Percentiles rank a stretch among this genome's conserved stretches.
Conservation (phyloP, 805 yeast species). For the Citeromyces matritensis region DNA sequence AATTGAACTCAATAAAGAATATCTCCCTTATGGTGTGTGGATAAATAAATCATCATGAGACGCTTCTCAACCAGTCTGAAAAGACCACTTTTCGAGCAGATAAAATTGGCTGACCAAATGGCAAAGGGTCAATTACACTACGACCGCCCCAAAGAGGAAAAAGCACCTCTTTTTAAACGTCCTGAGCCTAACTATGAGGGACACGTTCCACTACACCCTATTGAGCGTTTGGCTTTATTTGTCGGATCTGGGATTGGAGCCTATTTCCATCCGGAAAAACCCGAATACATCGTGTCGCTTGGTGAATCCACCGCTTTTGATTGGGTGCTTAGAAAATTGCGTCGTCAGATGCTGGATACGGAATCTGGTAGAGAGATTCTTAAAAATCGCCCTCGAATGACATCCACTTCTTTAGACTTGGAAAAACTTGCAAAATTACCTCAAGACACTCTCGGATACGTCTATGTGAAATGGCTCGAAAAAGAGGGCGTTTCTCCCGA, state of each 20-base stretch:
- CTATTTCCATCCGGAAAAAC: conserved; percentile 58
- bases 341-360: conserved; percentile 63
- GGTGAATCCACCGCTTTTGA: conserved; percentile 87
- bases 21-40: not conserved
- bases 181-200: conserved; percentile 44
- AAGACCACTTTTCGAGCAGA: conserved; percentile 19
- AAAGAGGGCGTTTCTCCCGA: conserved; percentile 89
- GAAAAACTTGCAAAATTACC: conserved; percentile 47
- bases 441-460: conserved; percentile 56
- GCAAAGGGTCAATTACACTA: conserved; percentile 31
- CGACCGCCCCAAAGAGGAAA: conserved; percentile 13
- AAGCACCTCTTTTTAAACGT: conserved; percentile 19
- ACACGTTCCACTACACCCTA: conserved; percentile 56
- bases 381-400: conserved; percentile 71
- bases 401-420: conserved; percentile 53
- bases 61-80: too few relatives aligned
- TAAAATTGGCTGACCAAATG: conserved; percentile 45
- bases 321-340: conserved; percentile 43
- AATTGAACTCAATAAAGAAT: not conserved
- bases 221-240: conserved; percentile 53
- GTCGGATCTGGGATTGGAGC: conserved; percentile 69
- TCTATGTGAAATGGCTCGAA: conserved; percentile 72
- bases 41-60: not conserved
- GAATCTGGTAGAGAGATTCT: conserved; percentile 65
- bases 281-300: conserved; percentile 61